Percentiles rank a stretch among this genome's conserved stretches.
Evolutionary conservation across 2,329 filamentous ascomycete genomes (phyloP).

Genomic region (Fusarium pseudograminearum): DNA sequence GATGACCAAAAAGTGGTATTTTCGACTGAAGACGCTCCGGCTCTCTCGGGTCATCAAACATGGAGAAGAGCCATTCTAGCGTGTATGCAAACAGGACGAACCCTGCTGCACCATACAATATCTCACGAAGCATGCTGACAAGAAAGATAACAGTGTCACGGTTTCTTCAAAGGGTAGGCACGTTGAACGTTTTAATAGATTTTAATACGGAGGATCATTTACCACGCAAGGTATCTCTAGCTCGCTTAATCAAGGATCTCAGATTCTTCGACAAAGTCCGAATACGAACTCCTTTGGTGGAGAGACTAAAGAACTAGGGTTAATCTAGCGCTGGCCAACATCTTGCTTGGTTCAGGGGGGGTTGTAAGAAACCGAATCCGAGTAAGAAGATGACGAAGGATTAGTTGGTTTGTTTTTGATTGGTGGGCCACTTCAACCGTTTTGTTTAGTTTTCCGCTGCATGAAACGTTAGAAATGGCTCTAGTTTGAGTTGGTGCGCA

Average conservation of each 20-base stretch:
- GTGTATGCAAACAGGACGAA: constrained; percentile 30
- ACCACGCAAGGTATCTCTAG: neutral
- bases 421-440: neutral
- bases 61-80: constrained; percentile 29
- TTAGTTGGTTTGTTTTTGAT: neutral
- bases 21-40: constrained; percentile 28
- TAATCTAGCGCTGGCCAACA: neutral
- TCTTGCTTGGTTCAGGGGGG: neutral
- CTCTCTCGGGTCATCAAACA: constrained; percentile 39
- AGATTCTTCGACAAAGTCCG: neutral
- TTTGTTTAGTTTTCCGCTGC: neutral
- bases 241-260: constrained; percentile 8
- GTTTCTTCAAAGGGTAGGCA: neutral
- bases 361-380: neutral
- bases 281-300: constrained; percentile 29
- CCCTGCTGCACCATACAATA: constrained; percentile 18
- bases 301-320: neutral
- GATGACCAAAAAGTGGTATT: constrained; percentile 39
- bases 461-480: neutral
- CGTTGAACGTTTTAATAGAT: neutral
- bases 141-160: neutral
- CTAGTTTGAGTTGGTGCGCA: neutral
- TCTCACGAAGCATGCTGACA: constrained; percentile 34
- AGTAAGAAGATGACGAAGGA: neutral
- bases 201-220: neutral